These are phyloP conservation scores for Colletotrichum higginsianum DNA, from an alignment of 2,329 filamentous ascomycete species.

Conservation along the genomic window DNA sequence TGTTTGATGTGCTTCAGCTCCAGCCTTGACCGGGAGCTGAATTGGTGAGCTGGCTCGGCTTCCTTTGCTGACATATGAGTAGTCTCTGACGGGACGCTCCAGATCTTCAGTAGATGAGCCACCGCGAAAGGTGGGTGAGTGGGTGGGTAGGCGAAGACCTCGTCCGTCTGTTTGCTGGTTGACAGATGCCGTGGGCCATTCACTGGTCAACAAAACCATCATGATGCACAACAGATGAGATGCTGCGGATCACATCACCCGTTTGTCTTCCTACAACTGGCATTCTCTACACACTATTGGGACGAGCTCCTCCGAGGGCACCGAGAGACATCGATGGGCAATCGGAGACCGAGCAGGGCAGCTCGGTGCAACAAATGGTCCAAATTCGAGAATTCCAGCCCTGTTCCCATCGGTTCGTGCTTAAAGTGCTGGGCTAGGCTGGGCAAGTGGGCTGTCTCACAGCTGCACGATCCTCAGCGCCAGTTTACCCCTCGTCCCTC, in stretches of 20 bases:
- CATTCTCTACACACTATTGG: not conserved
- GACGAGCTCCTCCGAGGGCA: not conserved
- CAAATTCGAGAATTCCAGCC: slow-evolving; percentile 24
- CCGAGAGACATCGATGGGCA: slow-evolving; percentile 5
- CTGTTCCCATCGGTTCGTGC: slow-evolving; percentile 21
- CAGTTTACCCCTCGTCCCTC: slow-evolving; percentile 17
- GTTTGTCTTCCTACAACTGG: slow-evolving; percentile 16
- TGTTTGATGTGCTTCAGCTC: slow-evolving; percentile 18
- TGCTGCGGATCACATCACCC: slow-evolving; percentile 12
- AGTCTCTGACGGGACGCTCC: slow-evolving; percentile 23
- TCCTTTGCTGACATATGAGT: slow-evolving; percentile 29
- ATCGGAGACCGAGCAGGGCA: slow-evolving; percentile 16
- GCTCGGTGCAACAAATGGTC: slow-evolving; percentile 18
- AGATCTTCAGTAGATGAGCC: slow-evolving; percentile 25
- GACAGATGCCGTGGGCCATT: slow-evolving; percentile 1
- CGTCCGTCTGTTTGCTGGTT: not conserved
- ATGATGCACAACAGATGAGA: slow-evolving; percentile 32
- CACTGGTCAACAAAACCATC: slow-evolving; percentile 32
- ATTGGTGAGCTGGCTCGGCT: slow-evolving; percentile 4
- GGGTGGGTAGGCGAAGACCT: not conserved
- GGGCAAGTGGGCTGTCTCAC: slow-evolving; percentile 2
- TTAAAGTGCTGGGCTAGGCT: slow-evolving; percentile 21
- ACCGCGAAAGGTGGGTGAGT: slow-evolving; percentile 10
- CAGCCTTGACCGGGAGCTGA: slow-evolving; percentile 15
- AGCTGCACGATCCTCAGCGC: slow-evolving; percentile 12